Conservation (phyloP, 129 eudicot species). For the Chrysanthemum makinoi region DNA sequence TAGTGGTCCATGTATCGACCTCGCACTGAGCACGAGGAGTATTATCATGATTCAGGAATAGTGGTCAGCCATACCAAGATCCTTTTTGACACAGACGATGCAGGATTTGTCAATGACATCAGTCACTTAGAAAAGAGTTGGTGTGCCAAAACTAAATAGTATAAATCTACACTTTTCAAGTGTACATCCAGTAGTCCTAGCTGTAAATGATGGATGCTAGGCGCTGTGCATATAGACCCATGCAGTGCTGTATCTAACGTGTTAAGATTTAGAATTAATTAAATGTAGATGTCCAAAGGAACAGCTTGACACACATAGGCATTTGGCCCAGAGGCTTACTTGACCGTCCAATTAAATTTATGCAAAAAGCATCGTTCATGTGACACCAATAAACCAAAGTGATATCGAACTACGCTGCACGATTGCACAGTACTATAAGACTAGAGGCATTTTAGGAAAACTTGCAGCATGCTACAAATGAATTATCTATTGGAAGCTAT, state of each 20-base stretch:
- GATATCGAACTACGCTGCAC: conserved; percentile 9
- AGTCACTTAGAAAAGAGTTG: background rate
- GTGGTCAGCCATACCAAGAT: background rate
- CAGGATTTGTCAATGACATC: background rate
- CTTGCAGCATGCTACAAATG: conserved; percentile 14
- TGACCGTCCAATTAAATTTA: background rate
- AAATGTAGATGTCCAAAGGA: no score
- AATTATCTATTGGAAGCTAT: background rate
- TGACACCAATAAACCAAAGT: background rate
- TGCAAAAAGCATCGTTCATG: background rate
- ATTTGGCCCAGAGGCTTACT: background rate
- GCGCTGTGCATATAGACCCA: no score
- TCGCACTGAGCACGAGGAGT: background rate
- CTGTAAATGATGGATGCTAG: no score
- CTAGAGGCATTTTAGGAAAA: background rate
- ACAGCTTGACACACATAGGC: no score
- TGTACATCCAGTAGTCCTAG: background rate
- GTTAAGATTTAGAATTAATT: no score
- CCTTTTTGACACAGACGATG: background rate
- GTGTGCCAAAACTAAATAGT: background rate
- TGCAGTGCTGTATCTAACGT: no score
- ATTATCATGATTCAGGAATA: background rate
- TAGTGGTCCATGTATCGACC: background rate
- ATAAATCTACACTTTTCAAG: background rate
- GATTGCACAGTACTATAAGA: background rate